Conservation (phyloP, 1,284 basidiomycete genomes). For the Sanguinoderma infundibulare region DNA sequence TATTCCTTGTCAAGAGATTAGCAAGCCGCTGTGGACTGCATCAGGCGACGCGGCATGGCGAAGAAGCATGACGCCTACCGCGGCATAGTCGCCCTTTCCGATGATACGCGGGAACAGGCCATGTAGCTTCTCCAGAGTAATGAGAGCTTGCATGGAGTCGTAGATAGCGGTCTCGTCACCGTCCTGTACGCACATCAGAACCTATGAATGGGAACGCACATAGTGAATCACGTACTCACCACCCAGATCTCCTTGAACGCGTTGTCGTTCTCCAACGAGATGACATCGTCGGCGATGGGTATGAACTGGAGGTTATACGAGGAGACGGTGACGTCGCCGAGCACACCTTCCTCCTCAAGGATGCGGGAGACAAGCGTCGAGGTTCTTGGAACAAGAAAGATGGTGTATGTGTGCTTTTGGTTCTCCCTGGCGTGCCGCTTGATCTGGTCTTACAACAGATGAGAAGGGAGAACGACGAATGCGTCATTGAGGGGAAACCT, state of each 20-base stretch:
- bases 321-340: conserved; percentile 86
- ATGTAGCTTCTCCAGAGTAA: conserved; percentile 85
- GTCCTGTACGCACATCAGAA: conserved; percentile 54
- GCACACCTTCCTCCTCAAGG: conserved; percentile 90
- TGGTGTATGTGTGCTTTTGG: conserved; percentile 83
- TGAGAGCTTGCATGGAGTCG: conserved; percentile 87
- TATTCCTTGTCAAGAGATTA: conserved; percentile 70
- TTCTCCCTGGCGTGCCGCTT: conserved; percentile 72
- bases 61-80: conserved; percentile 53
- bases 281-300: conserved; percentile 88
- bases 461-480: conserved; percentile 19
- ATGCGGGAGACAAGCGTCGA: conserved; percentile 87
- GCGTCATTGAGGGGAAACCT: conserved; percentile 27
- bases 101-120: conserved; percentile 92
- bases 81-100: conserved; percentile 92
- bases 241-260: conserved; percentile 88
- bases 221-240: conserved; percentile 48
- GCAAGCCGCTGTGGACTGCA: conserved; percentile 65
- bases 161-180: conserved; percentile 93
- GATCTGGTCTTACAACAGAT: conserved; percentile 77
- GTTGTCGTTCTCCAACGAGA: conserved; percentile 86
- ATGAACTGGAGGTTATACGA: conserved; percentile 94
- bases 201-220: not conserved
- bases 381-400: conserved; percentile 86
- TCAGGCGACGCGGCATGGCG: not conserved